Conservation (phyloP, 768 basidiomycete genomes). For the Suillus cothurnatus region DNA sequence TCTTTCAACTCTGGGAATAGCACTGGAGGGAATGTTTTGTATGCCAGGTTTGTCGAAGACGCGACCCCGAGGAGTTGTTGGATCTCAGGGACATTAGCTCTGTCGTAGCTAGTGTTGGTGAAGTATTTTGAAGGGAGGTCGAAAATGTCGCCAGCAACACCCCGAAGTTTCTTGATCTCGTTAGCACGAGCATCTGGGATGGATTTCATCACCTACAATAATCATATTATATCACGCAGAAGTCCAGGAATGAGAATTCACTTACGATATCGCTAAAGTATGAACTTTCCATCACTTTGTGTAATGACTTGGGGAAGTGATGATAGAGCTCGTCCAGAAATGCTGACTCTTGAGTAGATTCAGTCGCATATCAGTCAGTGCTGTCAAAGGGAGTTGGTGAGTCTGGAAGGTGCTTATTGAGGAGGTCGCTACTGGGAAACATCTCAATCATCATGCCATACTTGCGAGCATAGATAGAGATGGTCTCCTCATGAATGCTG, state of each 20-base stretch:
- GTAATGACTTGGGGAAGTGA: neutral
- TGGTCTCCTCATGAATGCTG: neutral
- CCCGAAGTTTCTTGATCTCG: neutral
- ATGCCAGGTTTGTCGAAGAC: neutral
- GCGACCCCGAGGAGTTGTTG: too few relatives aligned
- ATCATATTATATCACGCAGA: neutral
- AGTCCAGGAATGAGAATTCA: constrained; percentile 1
- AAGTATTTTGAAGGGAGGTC: too few relatives aligned
- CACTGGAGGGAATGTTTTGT: neutral
- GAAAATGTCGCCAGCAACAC: too few relatives aligned
- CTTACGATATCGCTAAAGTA: constrained; percentile 7
- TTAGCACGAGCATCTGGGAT: neutral
- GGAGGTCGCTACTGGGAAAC: neutral
- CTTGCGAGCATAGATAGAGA: neutral
- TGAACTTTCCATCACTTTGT: neutral
- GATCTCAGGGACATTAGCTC: too few relatives aligned
- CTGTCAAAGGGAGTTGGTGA: constrained; percentile 1
- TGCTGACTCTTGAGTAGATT: neutral
- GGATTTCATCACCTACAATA: constrained; percentile 1
- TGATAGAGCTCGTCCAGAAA: neutral
- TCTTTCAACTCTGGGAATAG: neutral
- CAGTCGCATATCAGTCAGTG: neutral
- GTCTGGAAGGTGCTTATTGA: neutral
- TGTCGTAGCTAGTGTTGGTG: too few relatives aligned
- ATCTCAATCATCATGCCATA: neutral